These are phyloP conservation scores for Aspergillus leporis DNA, from an alignment of 495 filamentous ascomycete species.

Conservation along the genomic window DNA sequence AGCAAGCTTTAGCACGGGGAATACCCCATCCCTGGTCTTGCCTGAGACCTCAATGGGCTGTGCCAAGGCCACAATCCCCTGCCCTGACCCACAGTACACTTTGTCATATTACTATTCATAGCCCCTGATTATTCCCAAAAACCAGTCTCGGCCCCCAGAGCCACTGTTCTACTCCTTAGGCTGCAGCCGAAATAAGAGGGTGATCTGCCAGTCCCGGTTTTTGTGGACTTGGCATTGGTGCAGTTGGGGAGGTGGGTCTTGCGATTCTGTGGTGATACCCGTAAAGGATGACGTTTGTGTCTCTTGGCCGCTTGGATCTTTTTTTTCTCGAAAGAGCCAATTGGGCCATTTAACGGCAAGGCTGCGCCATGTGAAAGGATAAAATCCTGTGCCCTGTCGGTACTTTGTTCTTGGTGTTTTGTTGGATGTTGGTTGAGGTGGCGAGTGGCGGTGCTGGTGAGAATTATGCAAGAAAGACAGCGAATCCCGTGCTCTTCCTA, in stretches of 20 bases:
- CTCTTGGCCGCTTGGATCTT: not conserved
- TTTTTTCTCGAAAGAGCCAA: not conserved
- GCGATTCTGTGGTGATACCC: not conserved
- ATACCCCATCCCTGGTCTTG: not conserved
- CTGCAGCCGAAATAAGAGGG: not conserved
- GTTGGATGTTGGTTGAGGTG: not conserved
- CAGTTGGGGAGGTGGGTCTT: not conserved
- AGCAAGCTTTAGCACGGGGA: not conserved
- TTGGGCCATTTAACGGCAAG: not conserved
- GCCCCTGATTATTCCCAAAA: not conserved
- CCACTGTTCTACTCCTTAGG: not conserved
- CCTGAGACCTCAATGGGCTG: not conserved
- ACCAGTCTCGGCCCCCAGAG: not conserved
- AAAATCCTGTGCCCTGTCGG: not conserved
- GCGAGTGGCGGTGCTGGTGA: not conserved
- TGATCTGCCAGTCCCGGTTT: slow-evolving; percentile 1
- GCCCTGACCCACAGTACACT: not conserved
- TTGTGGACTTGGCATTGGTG: slow-evolving; percentile 2
- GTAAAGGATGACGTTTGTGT: not conserved
- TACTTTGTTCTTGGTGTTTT: not conserved
- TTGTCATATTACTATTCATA: not conserved
- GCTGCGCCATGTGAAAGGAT: too few relatives aligned
- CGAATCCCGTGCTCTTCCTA: not conserved
- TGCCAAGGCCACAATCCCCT: slow-evolving; percentile 1
- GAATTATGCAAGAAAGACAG: too few relatives aligned